Percentiles rank a stretch among this genome's conserved stretches.
Conservation (phyloP, 805 yeast species). For the Candida boidinii region DNA sequence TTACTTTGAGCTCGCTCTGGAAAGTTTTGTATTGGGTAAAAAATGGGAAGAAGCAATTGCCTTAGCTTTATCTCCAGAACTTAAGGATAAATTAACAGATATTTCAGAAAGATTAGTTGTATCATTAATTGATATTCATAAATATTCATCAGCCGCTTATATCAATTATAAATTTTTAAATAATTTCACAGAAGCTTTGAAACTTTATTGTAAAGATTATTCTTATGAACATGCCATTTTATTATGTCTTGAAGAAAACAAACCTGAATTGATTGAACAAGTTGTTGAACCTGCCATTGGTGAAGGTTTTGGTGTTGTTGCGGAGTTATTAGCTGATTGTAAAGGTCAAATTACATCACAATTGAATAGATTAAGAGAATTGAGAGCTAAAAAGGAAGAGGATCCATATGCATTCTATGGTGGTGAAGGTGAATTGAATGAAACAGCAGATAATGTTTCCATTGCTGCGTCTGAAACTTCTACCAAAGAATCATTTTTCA, state of each 20-base stretch:
- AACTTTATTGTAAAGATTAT: conserved; percentile 65
- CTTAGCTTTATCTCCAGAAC: conserved; percentile 35
- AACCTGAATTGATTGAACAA: conserved; percentile 38
- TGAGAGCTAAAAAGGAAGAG: conserved; percentile 71
- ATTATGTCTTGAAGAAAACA: conserved; percentile 39
- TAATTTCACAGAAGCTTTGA: conserved; percentile 54
- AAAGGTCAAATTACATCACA: conserved; percentile 79
- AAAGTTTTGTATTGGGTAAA: conserved; percentile 58
- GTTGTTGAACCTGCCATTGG: conserved; percentile 67
- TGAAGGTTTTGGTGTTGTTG: conserved; percentile 82
- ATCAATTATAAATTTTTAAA: conserved; percentile 57
- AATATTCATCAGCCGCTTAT: conserved; percentile 73
- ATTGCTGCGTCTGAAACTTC: conserved; percentile 93
- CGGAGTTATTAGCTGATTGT: conserved; percentile 92
- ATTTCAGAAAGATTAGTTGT: conserved; percentile 55
- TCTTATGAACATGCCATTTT: conserved; percentile 70
- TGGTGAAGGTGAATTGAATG: conserved; percentile 46
- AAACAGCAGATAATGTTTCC: conserved; percentile 88
- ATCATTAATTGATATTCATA: conserved; percentile 57
- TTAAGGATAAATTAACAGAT: conserved; percentile 30
- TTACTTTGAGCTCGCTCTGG: conserved; percentile 51
- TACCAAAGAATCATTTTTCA: conserved; percentile 85
- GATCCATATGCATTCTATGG: conserved; percentile 88
- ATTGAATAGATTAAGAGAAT: conserved; percentile 70
- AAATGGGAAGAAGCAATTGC: conserved; percentile 83